These are phyloP conservation scores for Penicillium bovifimosum DNA, from an alignment of 495 filamentous ascomycete genomes.

Conservation along the genomic window DNA sequence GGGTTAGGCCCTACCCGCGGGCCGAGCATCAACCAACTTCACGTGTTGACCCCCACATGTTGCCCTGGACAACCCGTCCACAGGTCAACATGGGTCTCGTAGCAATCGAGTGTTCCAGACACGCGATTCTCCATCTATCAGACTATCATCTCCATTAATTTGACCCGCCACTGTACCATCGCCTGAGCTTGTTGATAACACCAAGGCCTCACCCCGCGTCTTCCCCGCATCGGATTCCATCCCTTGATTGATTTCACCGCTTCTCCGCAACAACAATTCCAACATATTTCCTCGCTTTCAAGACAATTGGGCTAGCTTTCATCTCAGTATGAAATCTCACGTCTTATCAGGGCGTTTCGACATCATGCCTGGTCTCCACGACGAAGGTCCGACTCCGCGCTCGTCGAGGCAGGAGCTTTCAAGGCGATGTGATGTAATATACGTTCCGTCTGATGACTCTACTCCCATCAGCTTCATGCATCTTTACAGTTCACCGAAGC, in stretches of 20 bases:
- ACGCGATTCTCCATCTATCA: too few species aligned
- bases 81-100: too few species aligned
- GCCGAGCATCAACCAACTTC: too few species aligned
- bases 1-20: too few species aligned
- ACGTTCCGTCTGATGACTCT: slow-evolving; percentile 39
- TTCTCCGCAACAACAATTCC: slow-evolving; percentile 5
- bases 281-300: neutral
- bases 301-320: too few species aligned
- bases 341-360: neutral
- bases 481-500: slow-evolving; percentile 35
- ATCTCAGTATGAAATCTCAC: neutral
- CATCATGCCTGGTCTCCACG: slow-evolving; percentile 26
- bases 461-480: slow-evolving; percentile 41
- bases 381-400: slow-evolving; percentile 26
- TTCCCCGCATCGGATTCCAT: neutral
- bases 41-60: too few species aligned
- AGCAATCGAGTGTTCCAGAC: too few species aligned
- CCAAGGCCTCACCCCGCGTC: neutral
- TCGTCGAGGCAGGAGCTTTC: slow-evolving; percentile 23
- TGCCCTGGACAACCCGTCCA: too few species aligned
- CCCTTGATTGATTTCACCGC: slow-evolving; percentile 9
- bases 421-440: slow-evolving; percentile 32
- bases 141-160: too few species aligned
- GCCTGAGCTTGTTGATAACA: neutral
- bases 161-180: too few species aligned